Evolutionary conservation across 306 rosid species (phyloP), one percentile per base, ranked within the genome.

Genomic region (Castanopsis chinensis): DNA sequence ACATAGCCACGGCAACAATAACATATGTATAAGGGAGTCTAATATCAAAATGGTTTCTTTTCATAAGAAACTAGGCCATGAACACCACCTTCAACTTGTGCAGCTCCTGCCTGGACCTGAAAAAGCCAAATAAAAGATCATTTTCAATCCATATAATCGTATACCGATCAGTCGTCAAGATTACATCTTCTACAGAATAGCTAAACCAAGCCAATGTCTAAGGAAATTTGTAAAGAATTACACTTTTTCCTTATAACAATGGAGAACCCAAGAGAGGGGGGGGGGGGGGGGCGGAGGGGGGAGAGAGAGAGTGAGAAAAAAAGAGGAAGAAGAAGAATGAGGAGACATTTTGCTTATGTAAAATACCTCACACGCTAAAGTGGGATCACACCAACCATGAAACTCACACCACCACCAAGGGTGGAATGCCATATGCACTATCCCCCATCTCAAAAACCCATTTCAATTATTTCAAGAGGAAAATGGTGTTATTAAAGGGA

Each of bases 11-110:
- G 23, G 32, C 4, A 27, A 32, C 37, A 27, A 25, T 61, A 61
- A 15, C 20, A 23, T 59, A 23, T 1, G 30, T 7, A 59, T 5
- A 3, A 5, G 13, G 69, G 19, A 15, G 28, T 18, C 27, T 67
- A 35, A 67, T 4, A 60, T 94, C 87, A 95, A 82, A 76, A 93
- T 59, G 91, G 82, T 78, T 90, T 95, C 96, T 95, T 95, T 82
- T 89, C 96, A 43, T 90, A 91, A 51, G 99, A 89, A 83, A 90
- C 90, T 75, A 95, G 82, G 67, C 97, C 98, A 85, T 95, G 98
- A 71, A 95, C 17, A 57, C 97, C 98, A 76, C 99, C 99, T 89
- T 94, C 97, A 63, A 91, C 91, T 85, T 95, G 99, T 57, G 98
- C 98, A 71, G 98, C 99, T 78, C 99, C 99, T 0, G 88, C 79